phyloP scores from a whole-genome alignment of 2,329 filamentous ascomycete genomes.

The Colletotrichum truncatum region DNA sequence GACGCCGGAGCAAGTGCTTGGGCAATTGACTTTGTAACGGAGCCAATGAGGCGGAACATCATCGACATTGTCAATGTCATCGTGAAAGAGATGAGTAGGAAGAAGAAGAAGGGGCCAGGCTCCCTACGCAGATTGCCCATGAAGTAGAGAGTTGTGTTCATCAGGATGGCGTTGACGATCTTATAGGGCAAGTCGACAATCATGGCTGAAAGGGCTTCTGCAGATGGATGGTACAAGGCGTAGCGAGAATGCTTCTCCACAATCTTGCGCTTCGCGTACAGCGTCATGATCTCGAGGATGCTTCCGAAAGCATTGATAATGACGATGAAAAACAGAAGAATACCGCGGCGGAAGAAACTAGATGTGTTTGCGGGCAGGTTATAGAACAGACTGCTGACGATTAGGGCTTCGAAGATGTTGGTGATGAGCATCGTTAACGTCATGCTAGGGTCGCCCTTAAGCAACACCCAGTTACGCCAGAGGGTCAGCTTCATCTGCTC shows the following conservation, averaged over 20 bases:
- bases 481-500: slow-evolving; percentile 56
- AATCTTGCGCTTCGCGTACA: slow-evolving; percentile 46
- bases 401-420: slow-evolving; percentile 58
- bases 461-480: slow-evolving; percentile 48
- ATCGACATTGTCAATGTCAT: slow-evolving; percentile 72
- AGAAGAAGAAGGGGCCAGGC: slow-evolving; percentile 72
- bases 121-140: slow-evolving; percentile 53
- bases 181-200: slow-evolving; percentile 46
- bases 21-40: slow-evolving; percentile 57
- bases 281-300: slow-evolving; percentile 46
- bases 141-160: slow-evolving; percentile 54
- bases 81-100: slow-evolving; percentile 67
- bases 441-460: slow-evolving; percentile 49
- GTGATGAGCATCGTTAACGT: slow-evolving; percentile 49
- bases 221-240: slow-evolving; percentile 48
- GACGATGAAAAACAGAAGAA: slow-evolving; percentile 62
- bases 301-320: slow-evolving; percentile 59
- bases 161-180: slow-evolving; percentile 39
- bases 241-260: slow-evolving; percentile 51
- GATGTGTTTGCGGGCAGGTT: slow-evolving; percentile 50
- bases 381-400: slow-evolving; percentile 62
- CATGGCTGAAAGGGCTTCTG: slow-evolving; percentile 39
- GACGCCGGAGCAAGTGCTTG: slow-evolving; percentile 63
- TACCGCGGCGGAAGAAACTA: slow-evolving; percentile 56
- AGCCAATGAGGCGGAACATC: slow-evolving; percentile 60